phyloP scores from a whole-genome alignment of 2,329 filamentous ascomycete species.

The Arachnomyces sp. region DNA sequence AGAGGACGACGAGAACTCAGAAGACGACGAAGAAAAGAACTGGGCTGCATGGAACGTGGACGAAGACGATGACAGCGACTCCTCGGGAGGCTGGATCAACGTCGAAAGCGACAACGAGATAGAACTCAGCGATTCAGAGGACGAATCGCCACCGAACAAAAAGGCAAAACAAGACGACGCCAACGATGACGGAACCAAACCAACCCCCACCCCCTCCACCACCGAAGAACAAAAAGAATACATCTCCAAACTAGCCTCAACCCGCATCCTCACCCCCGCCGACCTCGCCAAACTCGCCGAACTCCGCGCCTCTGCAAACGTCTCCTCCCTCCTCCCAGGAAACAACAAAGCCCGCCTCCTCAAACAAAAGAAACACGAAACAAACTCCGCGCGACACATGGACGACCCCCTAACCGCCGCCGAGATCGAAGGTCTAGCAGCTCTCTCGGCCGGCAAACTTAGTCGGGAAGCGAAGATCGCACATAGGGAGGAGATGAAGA shows the following conservation, averaged over 20 bases:
- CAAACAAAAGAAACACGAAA: conserved; percentile 34
- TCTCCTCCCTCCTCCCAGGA: conserved; percentile 54
- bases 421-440: conserved; percentile 80
- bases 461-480: conserved; percentile 87
- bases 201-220: too few species aligned
- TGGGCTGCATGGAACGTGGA: conserved; percentile 56
- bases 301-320: conserved; percentile 63
- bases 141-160: conserved; percentile 60
- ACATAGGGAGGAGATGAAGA: conserved; percentile 73
- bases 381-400: conserved; percentile 53
- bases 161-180: conserved; percentile 48
- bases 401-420: conserved; percentile 87
- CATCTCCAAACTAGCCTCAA: conserved; percentile 71
- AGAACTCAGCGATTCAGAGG: conserved; percentile 62
- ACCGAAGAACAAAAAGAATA: conserved; percentile 22
- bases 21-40: conserved; percentile 51
- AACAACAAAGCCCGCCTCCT: conserved; percentile 37
- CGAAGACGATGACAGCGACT: conserved; percentile 50
- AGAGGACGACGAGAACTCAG: conserved; percentile 52
- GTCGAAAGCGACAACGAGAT: conserved; percentile 76
- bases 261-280: conserved; percentile 86
- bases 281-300: conserved; percentile 93
- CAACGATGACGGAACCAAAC: conserved; percentile 19
- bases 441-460: conserved; percentile 61
- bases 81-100: conserved; percentile 87